Conservation (phyloP, 2,329 filamentous ascomycete species). For the Neofusicoccum sp. region DNA sequence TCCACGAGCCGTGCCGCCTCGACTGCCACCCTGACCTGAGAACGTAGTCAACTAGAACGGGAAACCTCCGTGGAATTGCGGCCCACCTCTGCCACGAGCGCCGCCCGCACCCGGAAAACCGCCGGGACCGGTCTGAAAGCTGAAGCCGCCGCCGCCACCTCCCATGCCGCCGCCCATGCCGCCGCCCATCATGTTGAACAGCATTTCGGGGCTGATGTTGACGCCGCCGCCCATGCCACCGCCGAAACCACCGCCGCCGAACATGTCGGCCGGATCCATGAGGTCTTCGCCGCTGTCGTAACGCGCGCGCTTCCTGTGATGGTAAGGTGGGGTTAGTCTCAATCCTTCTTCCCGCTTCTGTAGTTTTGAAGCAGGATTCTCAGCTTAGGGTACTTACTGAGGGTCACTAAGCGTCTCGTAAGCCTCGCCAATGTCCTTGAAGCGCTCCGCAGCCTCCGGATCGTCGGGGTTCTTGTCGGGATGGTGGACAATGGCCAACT, state of each 20-base stretch:
- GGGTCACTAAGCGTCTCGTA: conserved; percentile 94
- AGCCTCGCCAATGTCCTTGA: conserved; percentile 97
- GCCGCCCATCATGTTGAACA: conserved; percentile 19
- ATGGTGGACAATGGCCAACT: conserved; percentile 89
- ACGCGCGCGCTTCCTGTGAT: conserved; percentile 68
- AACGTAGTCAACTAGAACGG: conserved; percentile 13
- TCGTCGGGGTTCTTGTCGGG: conserved; percentile 97
- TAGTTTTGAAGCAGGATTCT: background rate
- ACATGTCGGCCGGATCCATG: conserved; percentile 84
- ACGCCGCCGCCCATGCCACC: conserved; percentile 50
- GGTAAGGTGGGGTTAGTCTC: no score
- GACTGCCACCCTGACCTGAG: background rate
- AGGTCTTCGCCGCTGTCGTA: conserved; percentile 94
- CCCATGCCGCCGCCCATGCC: conserved; percentile 9
- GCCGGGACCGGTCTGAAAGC: background rate
- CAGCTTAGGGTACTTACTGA: conserved; percentile 63
- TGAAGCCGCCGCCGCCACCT: background rate
- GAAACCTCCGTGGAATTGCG: conserved; percentile 6
- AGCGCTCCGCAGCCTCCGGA: conserved; percentile 77
- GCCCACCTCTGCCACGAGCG: conserved; percentile 12
- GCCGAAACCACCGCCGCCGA: conserved; percentile 59
- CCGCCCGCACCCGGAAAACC: background rate
- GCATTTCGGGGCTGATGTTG: conserved; percentile 36
- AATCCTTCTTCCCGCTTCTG: no score
- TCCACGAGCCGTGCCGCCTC: background rate